phyloP scores from a whole-genome alignment of 176 grass and related monocot genomes.

The Sorghum bicolor region DNA sequence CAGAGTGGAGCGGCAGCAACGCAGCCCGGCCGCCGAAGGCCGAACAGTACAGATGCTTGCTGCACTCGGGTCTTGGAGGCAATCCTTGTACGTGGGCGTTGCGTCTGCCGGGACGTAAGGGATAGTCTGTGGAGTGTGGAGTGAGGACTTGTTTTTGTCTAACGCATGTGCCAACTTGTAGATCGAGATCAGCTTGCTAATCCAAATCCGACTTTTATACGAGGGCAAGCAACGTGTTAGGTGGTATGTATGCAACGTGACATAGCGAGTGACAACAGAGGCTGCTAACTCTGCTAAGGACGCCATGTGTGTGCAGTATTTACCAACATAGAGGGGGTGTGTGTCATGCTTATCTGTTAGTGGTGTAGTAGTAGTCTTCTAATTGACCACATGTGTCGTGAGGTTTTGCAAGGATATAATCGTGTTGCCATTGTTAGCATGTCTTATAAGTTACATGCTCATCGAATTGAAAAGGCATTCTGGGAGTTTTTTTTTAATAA shows the following conservation, averaged over 20 bases:
- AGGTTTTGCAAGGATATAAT: not conserved
- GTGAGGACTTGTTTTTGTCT: not conserved
- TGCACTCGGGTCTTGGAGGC: not conserved
- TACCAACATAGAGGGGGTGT: not conserved
- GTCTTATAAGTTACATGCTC: not conserved
- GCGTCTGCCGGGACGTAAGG: not conserved
- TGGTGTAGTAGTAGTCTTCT: not conserved
- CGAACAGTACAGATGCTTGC: too few species aligned
- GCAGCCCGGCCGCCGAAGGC: not conserved
- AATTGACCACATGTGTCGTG: not conserved
- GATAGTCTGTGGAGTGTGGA: not conserved
- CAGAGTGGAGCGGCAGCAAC: not conserved
- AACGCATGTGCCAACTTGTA: slow-evolving; percentile 18
- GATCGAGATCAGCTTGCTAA: not conserved
- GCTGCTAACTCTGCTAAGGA: too few species aligned
- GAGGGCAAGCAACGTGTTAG: not conserved
- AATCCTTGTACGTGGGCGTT: not conserved
- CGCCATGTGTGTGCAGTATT: not conserved
- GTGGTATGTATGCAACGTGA: not conserved
- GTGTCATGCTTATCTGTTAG: not conserved
- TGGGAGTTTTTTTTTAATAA: too few species aligned
- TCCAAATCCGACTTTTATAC: not conserved
- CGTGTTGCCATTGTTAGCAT: not conserved
- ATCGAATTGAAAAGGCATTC: not conserved
- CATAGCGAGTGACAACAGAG: slow-evolving; percentile 3